Conservation (phyloP, 1,139 yeast genomes). For the Scheffersomyces cryptocercus region DNA sequence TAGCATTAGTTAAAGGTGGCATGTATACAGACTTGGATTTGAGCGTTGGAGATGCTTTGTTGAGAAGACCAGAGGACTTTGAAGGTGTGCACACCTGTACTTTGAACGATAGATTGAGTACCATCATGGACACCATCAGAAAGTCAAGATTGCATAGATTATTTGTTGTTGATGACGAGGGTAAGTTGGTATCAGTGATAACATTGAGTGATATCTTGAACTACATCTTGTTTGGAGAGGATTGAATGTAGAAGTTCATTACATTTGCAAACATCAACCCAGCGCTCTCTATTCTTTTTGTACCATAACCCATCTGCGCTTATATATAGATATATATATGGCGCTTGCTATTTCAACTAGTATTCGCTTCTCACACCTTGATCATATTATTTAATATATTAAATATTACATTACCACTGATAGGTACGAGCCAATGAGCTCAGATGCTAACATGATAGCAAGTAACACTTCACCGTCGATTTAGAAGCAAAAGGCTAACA, state of each 20-base stretch:
- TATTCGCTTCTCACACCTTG: no score
- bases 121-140: constrained; percentile 91
- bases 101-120: constrained; percentile 78
- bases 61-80: constrained; percentile 93
- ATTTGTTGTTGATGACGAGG: constrained; percentile 85
- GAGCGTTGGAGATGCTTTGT: constrained; percentile 93
- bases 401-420: no score
- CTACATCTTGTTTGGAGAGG: constrained; percentile 75
- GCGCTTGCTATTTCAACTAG: no score
- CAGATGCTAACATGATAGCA: no score
- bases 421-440: no score
- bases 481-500: no score
- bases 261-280: not conserved
- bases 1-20: constrained; percentile 92
- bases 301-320: no score
- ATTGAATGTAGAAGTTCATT: constrained; percentile 16
- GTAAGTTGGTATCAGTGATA: constrained; percentile 77
- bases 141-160: constrained; percentile 89
- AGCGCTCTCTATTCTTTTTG: no score
- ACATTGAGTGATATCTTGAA: constrained; percentile 89
- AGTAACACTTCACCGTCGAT: no score
- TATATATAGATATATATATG: no score
- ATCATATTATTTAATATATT: no score
- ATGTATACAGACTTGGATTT: constrained; percentile 87
- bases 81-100: constrained; percentile 99